Evolutionary conservation across 2,329 filamentous ascomycete genomes (phyloP).

Genomic region (Colletotrichum tofieldiae): DNA sequence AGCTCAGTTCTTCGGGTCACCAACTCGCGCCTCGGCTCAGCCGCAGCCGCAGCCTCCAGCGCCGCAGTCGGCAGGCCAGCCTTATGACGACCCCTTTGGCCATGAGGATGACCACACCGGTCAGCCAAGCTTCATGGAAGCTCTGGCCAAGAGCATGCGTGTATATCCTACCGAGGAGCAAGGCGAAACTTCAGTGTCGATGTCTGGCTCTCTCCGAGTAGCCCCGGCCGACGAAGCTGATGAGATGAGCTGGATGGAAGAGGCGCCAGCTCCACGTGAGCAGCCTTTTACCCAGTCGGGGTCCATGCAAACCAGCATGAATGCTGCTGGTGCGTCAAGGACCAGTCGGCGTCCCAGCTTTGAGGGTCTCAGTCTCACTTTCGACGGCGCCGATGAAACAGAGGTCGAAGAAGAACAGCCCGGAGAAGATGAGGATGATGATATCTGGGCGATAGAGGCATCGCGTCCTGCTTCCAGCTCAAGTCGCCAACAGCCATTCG

Average conservation of each 20-base stretch:
- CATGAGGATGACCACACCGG: slow-evolving; percentile 47
- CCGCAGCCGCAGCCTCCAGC: slow-evolving; percentile 24
- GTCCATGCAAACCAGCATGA: slow-evolving; percentile 33
- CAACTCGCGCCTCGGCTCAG: slow-evolving; percentile 18
- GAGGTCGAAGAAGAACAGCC: slow-evolving; percentile 32
- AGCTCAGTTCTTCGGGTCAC: slow-evolving; percentile 41
- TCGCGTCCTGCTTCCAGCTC: slow-evolving; percentile 54
- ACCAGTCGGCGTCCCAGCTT: slow-evolving; percentile 17
- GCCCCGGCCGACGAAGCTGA: slow-evolving; percentile 50
- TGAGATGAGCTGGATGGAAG: slow-evolving; percentile 62
- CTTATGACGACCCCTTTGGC: slow-evolving; percentile 51
- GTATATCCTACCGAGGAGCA: slow-evolving; percentile 15
- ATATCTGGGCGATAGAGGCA: slow-evolving; percentile 73
- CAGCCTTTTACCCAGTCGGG: slow-evolving; percentile 30
- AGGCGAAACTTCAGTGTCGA: slow-evolving; percentile 14
- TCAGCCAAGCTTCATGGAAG: slow-evolving; percentile 53
- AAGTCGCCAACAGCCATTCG: slow-evolving; percentile 50
- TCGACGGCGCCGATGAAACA: slow-evolving; percentile 30
- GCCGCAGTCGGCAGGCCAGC: slow-evolving; percentile 38
- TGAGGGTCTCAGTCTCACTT: slow-evolving; percentile 16
- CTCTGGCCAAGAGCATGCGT: slow-evolving; percentile 49
- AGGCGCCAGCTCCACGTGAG: slow-evolving; percentile 42
- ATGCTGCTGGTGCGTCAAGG: slow-evolving; percentile 30
- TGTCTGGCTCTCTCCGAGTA: slow-evolving; percentile 33
- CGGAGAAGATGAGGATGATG: slow-evolving; percentile 53